Conservation (phyloP, 2,329 filamentous ascomycete species). For the Erysiphe pulchra region DNA sequence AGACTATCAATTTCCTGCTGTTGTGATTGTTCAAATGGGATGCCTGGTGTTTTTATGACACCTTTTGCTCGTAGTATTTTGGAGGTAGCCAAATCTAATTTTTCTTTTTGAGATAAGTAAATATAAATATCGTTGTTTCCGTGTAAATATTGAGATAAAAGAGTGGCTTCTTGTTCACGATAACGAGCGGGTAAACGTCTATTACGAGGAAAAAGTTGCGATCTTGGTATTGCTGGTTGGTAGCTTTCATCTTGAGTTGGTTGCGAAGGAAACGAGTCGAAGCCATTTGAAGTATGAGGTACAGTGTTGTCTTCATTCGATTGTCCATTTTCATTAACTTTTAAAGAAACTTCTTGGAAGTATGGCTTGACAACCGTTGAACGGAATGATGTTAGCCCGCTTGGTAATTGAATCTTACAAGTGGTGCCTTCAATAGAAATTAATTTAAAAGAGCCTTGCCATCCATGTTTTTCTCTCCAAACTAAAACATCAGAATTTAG, state of each 20-base stretch:
- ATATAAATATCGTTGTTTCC: background rate
- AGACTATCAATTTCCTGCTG: background rate
- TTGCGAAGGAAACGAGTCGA: background rate
- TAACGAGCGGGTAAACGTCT: background rate
- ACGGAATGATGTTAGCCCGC: too few species aligned
- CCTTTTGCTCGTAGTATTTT: background rate
- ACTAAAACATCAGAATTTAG: too few species aligned
- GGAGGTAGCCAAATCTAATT: background rate
- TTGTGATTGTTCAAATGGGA: background rate
- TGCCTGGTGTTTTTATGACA: background rate
- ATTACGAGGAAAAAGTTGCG: background rate
- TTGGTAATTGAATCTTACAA: too few species aligned
- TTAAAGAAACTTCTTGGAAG: too few species aligned
- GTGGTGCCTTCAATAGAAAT: too few species aligned
- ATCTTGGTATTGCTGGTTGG: background rate
- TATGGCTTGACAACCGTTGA: too few species aligned
- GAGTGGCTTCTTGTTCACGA: background rate
- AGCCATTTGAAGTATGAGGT: background rate
- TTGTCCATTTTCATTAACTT: too few species aligned
- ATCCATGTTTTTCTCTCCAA: too few species aligned
- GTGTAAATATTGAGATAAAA: background rate
- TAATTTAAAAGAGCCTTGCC: too few species aligned
- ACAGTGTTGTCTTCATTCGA: too few species aligned
- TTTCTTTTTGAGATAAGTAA: background rate
- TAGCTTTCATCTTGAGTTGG: background rate